Evolutionary conservation across 768 basidiomycete genomes (phyloP), one percentile per base, ranked within the genome.

Genomic region (Termitomyces sp.): DNA sequence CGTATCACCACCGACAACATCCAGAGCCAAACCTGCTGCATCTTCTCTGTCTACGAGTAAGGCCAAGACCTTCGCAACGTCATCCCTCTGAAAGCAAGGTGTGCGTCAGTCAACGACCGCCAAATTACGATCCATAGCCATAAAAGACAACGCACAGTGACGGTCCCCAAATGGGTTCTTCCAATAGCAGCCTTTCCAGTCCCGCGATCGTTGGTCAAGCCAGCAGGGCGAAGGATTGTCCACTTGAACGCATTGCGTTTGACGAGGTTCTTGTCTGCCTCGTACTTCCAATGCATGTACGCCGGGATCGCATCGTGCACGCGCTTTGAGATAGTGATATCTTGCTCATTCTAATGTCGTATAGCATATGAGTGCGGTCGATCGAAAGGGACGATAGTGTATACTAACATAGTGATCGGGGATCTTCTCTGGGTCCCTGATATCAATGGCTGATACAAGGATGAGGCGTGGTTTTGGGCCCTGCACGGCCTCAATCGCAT

Each of bases 161-260:
- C 77, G 0, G 67, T 65, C 0, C 63, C 71, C n/a, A 86, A 43
- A 61, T 80, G 81, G 0, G 83, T 83, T 58, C 71, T 70, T 3
- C 87, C 87, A 46, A 88, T 71, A 34, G 71, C 63, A 0, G 76
- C 81, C 34, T 71, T 80, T 1, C 82, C 83, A 3, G 74, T 77
- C 0, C 83, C 82, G 0, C 79, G 72, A 2, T 75, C 72, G 50
- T 85, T 74, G 0, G 68, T 75, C n/a, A 89, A 62, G 7, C 71
- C 70, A n/a, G 82, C 83, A n/a, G 87, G 86, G 9, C 86, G 81
- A 32, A 89, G 68, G 37, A 88, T 85, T 3, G 82, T 83, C 82
- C 81, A 88, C 53, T 82, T 77, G 72, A 89, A 85, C 0, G 77
- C 68, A 20, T 76, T 77, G 24, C 86, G 80, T 55, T 72, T 65